phyloP scores from a whole-genome alignment of 2,329 filamentous ascomycete species.

The Talaromyces islandicus region DNA sequence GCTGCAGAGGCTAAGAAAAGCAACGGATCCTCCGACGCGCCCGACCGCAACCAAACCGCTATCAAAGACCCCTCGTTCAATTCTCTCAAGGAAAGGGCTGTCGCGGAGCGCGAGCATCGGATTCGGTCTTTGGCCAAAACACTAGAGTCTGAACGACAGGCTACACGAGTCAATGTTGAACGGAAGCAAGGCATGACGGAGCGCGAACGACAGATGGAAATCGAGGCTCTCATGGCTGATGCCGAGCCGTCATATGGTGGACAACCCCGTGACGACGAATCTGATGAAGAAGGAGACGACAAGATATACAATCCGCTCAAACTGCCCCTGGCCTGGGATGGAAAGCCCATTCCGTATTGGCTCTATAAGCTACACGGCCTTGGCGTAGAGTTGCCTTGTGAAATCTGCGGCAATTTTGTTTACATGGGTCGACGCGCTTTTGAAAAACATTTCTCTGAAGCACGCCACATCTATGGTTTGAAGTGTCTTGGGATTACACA shows the following conservation, averaged over 20 bases:
- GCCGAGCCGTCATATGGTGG: constrained; percentile 32
- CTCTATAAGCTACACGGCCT: constrained; percentile 94
- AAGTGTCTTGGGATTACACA: constrained; percentile 85
- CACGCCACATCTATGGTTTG: constrained; percentile 84
- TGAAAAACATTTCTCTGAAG: constrained; percentile 97
- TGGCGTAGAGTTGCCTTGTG: constrained; percentile 90
- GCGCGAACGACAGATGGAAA: constrained; percentile 85
- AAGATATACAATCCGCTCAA: constrained; percentile 97
- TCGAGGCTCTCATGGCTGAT: constrained; percentile 75
- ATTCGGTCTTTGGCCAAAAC: constrained; percentile 72
- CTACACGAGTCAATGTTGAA: constrained; percentile 91
- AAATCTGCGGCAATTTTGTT: constrained; percentile 97
- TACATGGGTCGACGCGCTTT: constrained; percentile 96
- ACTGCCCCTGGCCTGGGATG: constrained; percentile 92
- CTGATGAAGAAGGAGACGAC: constrained; percentile 73
- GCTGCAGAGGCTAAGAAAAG: constrained; percentile 62
- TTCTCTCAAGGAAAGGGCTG: constrained; percentile 76
- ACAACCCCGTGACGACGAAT: constrained; percentile 48
- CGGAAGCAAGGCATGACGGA: constrained; percentile 97
- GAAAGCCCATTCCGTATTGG: constrained; percentile 98
- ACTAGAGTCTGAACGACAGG: constrained; percentile 81
- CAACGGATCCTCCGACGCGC: constrained; percentile 31
- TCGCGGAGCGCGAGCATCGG: constrained; percentile 82
- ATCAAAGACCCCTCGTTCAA: constrained; percentile 20
- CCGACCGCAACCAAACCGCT: constrained; percentile 17